A percentile compares a stretch with the other conserved stretches of the same genome.
phyloP scores from a whole-genome alignment of 2,329 filamentous ascomycete genomes.

The Talaromyces amestolkiae region DNA sequence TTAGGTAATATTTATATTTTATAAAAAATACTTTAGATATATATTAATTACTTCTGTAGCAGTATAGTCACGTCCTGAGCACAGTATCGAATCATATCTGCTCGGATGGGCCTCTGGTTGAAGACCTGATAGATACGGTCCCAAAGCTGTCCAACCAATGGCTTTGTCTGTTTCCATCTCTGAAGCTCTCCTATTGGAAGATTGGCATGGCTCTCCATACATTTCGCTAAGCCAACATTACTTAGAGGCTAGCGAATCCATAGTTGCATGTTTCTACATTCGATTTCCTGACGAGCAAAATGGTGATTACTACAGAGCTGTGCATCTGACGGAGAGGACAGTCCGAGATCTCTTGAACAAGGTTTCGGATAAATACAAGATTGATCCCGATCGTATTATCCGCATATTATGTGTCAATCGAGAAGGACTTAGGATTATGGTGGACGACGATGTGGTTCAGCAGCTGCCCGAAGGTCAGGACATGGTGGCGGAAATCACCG shows the following conservation, averaged over 20 bases:
- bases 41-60: no score
- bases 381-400: constrained; percentile 70
- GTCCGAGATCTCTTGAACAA: constrained; percentile 69
- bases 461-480: constrained; percentile 88
- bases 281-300: constrained; percentile 54
- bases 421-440: constrained; percentile 74
- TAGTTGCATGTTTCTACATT: constrained; percentile 86
- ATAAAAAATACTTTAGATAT: no score
- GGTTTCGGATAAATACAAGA: constrained; percentile 74
- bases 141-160: neutral
- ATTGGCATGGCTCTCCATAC: neutral
- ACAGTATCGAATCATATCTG: neutral
- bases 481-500: constrained; percentile 70
- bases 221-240: neutral
- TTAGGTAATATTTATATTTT: no score
- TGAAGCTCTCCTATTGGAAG: neutral
- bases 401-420: constrained; percentile 70
- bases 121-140: neutral
- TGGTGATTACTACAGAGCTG: constrained; percentile 71
- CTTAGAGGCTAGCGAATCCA: constrained; percentile 26
- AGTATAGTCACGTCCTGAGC: neutral
- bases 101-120: neutral
- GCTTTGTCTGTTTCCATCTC: neutral
- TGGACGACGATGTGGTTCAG: constrained; percentile 85
- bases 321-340: constrained; percentile 79